phyloP scores from a whole-genome alignment of 805 yeast genomes.

The Lachancea thermotolerans region DNA sequence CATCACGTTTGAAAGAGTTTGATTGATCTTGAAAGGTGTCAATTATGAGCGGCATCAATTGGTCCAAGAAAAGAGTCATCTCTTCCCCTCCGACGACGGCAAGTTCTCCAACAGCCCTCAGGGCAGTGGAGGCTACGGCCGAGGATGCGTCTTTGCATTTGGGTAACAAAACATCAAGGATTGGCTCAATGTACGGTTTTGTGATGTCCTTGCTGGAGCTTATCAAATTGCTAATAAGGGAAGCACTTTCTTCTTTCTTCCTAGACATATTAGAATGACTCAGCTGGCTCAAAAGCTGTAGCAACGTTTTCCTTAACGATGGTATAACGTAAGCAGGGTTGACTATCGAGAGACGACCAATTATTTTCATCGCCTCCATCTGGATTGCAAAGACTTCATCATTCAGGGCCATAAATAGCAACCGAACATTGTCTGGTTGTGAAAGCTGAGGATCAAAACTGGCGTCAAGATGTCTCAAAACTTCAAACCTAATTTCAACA shows the following conservation, averaged over 20 bases:
- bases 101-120: conserved; percentile 82
- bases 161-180: conserved; percentile 77
- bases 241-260: conserved; percentile 82
- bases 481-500: conserved; percentile 77
- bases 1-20: conserved; percentile 78
- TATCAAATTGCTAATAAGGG: conserved; percentile 64
- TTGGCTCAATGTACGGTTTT: conserved; percentile 84
- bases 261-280: conserved; percentile 73
- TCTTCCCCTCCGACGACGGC: conserved; percentile 85
- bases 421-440: conserved; percentile 83
- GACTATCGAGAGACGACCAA: conserved; percentile 77
- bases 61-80: conserved; percentile 61
- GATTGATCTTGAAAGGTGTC: conserved; percentile 91
- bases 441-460: conserved; percentile 87
- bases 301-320: conserved; percentile 74
- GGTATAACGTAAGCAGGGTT: conserved; percentile 97
- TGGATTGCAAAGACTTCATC: conserved; percentile 86
- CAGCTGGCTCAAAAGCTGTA: conserved; percentile 77
- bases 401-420: conserved; percentile 80
- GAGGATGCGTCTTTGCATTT: conserved; percentile 66
- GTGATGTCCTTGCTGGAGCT: conserved; percentile 76
- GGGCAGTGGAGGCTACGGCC: conserved; percentile 79
- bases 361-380: conserved; percentile 64
- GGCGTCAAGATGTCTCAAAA: conserved; percentile 63
- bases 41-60: conserved; percentile 79